Base-by-base conservation (phyloP, 768 basidiomycete species). In the Suillus luteus region DNA sequence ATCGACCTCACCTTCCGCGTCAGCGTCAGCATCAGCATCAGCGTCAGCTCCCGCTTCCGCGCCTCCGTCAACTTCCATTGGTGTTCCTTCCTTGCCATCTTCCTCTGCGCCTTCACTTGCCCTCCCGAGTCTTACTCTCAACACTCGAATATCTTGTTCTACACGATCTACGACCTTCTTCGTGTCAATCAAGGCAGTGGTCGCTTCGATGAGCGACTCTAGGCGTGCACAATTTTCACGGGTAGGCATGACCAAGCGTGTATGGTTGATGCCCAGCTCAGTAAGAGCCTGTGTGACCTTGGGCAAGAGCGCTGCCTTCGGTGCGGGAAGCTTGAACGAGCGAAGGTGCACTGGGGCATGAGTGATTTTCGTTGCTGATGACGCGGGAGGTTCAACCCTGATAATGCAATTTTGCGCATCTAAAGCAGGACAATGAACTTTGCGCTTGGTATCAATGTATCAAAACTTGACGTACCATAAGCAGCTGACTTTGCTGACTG, bases 221-320 rank as follows among this genome's bases (percentile, higher is more conserved):
- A 95, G 80, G 68, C 85, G 85, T 60, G 83, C 80, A 60, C 89
- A 81, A 67, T 95, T 97, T 31, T 88, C 87, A 44, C 87, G 83
- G 2, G 97, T 98, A 19, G 97, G 97, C 95, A 99, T 98, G 65
- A 96, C 92, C 58, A 99, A 83, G 12, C 91, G 86, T 17, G 83
- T 83, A 62, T 87, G 81, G 17, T 83, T 83, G 12, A 97, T 78
- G 15, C 90, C 89, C 12, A 96, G 81, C 76, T 98, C 95, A 8
- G 82, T 73, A 17, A 98, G 82, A 15, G 89, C 83, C 64, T 90
- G 87, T 10, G 87, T 81, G 68, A 98, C 86, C 71, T 95, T 93
- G 17, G 87, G 86, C 2, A 87, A 84, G 27, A 89, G 81, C 44
- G 87, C 82, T 5, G 88, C 80, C 73, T 95, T 96, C 17, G 93